These are phyloP conservation scores for Acer negundo DNA, from an alignment of 345 rosid species.

Conservation along the genomic window DNA sequence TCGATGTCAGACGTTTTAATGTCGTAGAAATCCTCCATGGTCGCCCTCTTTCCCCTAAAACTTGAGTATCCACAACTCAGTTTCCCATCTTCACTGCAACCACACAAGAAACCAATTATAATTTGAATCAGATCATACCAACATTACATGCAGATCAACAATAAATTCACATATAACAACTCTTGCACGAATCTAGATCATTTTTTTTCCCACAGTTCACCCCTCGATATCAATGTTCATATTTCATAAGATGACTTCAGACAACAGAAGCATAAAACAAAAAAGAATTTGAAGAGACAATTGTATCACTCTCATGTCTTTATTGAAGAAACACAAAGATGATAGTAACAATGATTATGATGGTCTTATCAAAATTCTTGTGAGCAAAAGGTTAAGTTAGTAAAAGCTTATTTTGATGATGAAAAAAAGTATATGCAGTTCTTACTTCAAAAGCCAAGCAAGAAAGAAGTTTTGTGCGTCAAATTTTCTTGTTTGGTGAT, in stretches of 20 bases:
- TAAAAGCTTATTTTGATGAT: background rate
- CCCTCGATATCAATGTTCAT: background rate
- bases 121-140: background rate
- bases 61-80: conserved; percentile 95
- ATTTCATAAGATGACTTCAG: background rate
- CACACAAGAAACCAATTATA: conserved; percentile 17
- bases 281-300: background rate
- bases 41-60: conserved; percentile 92
- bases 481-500: background rate
- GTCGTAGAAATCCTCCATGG: conserved; percentile 96
- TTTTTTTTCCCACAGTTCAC: background rate
- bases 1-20: conserved; percentile 68
- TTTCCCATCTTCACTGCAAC: conserved; percentile 81
- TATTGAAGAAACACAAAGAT: background rate
- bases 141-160: background rate
- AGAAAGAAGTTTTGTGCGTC: background rate
- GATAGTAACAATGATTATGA: background rate
- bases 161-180: background rate
- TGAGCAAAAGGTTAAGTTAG: background rate
- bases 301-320: background rate
- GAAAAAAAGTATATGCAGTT: background rate
- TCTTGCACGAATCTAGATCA: background rate
- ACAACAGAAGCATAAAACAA: background rate
- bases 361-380: background rate
- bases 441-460: background rate